Base-by-base conservation (phyloP, 2,329 filamentous ascomycete genomes). In the Verticillium albo-atrum region DNA sequence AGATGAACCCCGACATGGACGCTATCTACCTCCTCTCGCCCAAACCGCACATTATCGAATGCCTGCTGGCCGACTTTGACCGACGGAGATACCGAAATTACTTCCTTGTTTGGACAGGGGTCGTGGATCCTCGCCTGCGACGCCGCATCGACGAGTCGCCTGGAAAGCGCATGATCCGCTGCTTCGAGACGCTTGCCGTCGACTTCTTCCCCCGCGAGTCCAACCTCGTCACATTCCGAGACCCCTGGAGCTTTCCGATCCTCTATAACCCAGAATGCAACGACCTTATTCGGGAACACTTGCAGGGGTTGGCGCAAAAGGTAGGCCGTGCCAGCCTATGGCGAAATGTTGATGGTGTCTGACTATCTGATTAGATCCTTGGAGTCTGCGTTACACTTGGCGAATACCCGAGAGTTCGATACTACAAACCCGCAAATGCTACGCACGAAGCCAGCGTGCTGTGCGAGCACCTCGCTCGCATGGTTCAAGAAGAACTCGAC, bases 211-310 rank as follows among this genome's bases (percentile, higher is more conserved):
- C 95, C 6, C 86, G 92, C 69, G 95, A 99, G 77, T 95, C 93
- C 6, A 91, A 96, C 68, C 78, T 99, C 47, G 81, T 97, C 67
- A 96, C 92, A 0, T 97, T 99, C 69, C 83, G 90, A 70, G 94
- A 99, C 71, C 94, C 95, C 1, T 97, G 90, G 88, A 98, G 94
- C 75, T 99, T 99, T 69, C 92, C 92, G 1, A 84, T 93, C 56
- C 81, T 99, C 61, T 99, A 90, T 76, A 94, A 99, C 71, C 94
- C 94, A 1, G 86, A 84, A 58, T 98, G 95, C 76, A 96, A 96
- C 73, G 83, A 86, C 64, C 78, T 97, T 51, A 89, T 99, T 47
- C 85, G 88, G 55, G 82, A 84, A 58, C 94, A 99, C 71, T 87
- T 99, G 83, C 88, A 93, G 70, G 82, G 85, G 42, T 77, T 98